These are phyloP conservation scores for Articulospora tetracladia DNA, from an alignment of 495 filamentous ascomycete species.

Conservation along the genomic window DNA sequence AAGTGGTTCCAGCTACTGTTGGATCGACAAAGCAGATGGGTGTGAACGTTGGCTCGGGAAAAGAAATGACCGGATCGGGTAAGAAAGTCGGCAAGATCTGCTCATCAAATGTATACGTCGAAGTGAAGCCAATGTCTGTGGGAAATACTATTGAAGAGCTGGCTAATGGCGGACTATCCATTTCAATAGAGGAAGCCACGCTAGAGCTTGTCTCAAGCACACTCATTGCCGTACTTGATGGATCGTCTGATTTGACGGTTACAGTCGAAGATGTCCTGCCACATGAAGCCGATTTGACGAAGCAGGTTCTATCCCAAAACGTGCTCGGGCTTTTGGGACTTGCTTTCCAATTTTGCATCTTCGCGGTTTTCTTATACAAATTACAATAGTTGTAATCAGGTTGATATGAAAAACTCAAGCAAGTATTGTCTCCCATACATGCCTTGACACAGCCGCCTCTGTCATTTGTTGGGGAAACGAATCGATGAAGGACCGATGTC, in stretches of 20 bases:
- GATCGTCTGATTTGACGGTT: too few relatives aligned
- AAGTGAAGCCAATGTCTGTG: background rate
- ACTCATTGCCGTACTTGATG: too few relatives aligned
- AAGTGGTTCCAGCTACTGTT: background rate
- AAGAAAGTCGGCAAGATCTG: background rate
- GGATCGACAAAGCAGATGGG: background rate
- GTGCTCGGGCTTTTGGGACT: background rate
- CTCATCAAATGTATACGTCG: background rate
- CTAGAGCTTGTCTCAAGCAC: too few relatives aligned
- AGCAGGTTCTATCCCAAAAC: background rate
- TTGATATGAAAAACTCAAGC: background rate
- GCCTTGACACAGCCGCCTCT: background rate
- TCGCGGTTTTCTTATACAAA: background rate
- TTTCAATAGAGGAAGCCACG: too few relatives aligned
- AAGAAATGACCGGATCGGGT: background rate
- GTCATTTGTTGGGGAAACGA: background rate
- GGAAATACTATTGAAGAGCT: background rate
- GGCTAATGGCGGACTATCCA: background rate
- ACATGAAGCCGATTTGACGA: background rate
- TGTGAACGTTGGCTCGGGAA: background rate
- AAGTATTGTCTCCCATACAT: background rate
- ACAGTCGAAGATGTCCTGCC: background rate
- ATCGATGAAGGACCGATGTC: background rate
- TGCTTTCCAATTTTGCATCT: background rate
- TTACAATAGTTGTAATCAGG: background rate